phyloP scores from a whole-genome alignment of 139 green algal species.

The Choricystis sp. region DNA sequence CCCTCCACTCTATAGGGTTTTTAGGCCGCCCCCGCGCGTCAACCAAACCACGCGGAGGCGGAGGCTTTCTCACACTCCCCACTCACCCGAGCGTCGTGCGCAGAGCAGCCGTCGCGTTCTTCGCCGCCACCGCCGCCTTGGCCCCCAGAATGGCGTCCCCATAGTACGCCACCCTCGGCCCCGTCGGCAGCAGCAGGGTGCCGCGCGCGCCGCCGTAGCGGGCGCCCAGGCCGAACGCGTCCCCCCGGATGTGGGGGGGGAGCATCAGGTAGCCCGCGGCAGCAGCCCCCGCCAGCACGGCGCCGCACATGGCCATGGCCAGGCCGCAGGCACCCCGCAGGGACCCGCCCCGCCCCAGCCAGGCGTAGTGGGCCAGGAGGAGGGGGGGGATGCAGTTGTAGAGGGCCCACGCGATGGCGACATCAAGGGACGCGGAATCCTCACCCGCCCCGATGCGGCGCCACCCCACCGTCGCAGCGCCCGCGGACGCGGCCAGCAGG shows the following conservation, averaged over 20 bases:
- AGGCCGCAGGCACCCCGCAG: constrained; percentile 7
- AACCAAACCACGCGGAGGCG: too few relatives aligned
- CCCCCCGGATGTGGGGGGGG: background rate
- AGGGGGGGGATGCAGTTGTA: constrained; percentile 12
- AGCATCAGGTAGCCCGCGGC: background rate
- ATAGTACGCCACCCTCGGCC: background rate
- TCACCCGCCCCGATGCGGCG: constrained; percentile 13
- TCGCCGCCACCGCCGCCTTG: background rate
- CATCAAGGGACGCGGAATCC: constrained; percentile 8
- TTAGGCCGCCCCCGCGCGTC: too few relatives aligned
- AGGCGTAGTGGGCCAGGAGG: constrained; percentile 17
- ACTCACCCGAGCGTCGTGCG: background rate
- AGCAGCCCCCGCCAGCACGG: background rate
- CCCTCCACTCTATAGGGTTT: too few relatives aligned
- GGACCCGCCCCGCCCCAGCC: constrained; percentile 8
- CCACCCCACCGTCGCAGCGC: constrained; percentile 4
- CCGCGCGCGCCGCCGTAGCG: background rate
- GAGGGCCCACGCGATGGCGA: constrained; percentile 14
- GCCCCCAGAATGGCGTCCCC: background rate
- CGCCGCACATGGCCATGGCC: background rate
- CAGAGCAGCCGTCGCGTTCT: background rate
- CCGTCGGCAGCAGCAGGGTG: background rate
- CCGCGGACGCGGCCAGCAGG: background rate
- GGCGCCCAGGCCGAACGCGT: background rate
- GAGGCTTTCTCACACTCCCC: too few relatives aligned